Evolutionary conservation across 768 basidiomycete species (phyloP), one percentile per base, ranked within the genome.

Genomic region (Phaeotremella skinneri): DNA sequence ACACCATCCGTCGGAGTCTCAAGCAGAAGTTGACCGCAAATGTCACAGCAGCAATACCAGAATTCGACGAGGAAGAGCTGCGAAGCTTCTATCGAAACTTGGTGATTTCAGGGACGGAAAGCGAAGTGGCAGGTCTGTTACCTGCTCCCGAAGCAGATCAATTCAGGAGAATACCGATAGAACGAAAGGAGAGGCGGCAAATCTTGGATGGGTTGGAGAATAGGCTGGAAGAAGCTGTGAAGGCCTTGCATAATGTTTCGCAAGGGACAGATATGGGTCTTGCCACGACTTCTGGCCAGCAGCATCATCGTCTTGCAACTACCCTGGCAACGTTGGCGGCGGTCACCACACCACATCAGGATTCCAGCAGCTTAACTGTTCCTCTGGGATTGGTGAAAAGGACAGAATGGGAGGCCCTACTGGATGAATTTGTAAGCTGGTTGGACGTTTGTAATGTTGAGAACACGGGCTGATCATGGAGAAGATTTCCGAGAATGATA

Each of bases 371-470:
- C 23, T 17, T 27, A 16, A 27, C 14, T 20, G 41, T 84, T 20
- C 81, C 82, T 17, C 66, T 83, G 2, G 78, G 80, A 16, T 55
- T 85, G 9, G 69, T 87, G 20, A 81, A 85, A 0, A 48, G 76
- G 17, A 61, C 74, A 9, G 86, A 89, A 69, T 85, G 83, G 77
- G 77, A 81, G 42, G 81, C 83, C 1, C 75, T 87, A 4, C 75
- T 87, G 2, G 79, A 84, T 16, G 67, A 79, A 49, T 81, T 79
- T 42, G 84, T 85, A 66, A 60, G 83, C 77, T 32, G 0, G 6
- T 16, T 31, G 17, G 37, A 39, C 45, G 14, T n/a, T 56, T 39
- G 4, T 11, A 45, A 21, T 3, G 4, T 6, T 49, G 41, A 37
- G 39, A 16, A 49, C 3, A 20, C 49, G 31, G 48, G 69, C 9